phyloP scores from a whole-genome alignment of 768 basidiomycete species.

The Tephrocybe sp. region DNA sequence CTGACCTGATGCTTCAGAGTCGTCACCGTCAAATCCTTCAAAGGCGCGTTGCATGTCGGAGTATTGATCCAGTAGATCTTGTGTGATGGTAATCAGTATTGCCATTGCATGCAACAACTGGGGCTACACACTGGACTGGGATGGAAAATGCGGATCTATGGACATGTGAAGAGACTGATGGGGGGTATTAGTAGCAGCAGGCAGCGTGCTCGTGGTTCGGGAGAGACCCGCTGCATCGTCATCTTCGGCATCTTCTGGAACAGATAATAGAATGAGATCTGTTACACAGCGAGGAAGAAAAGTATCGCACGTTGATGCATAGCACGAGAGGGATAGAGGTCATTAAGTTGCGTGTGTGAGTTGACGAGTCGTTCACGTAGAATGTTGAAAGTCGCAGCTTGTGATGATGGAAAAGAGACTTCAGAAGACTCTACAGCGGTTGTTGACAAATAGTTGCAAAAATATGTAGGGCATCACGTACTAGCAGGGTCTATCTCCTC shows the following conservation, averaged over 20 bases:
- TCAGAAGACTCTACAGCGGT: slow-evolving; percentile 22
- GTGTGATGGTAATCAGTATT: slow-evolving; percentile 12
- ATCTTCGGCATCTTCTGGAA: slow-evolving; percentile 32
- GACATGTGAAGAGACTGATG: slow-evolving; percentile 57
- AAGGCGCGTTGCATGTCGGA: slow-evolving; percentile 71
- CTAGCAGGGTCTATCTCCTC: slow-evolving; percentile 57
- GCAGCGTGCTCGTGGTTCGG: slow-evolving; percentile 40
- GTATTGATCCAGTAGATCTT: slow-evolving; percentile 67
- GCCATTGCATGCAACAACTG: background rate
- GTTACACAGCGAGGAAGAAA: background rate
- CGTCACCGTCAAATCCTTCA: slow-evolving; percentile 52
- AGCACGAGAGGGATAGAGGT: slow-evolving; percentile 30
- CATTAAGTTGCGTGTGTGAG: slow-evolving; percentile 34
- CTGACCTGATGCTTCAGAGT: slow-evolving; percentile 29
- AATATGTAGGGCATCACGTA: slow-evolving; percentile 30
- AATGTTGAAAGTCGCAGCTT: slow-evolving; percentile 44
- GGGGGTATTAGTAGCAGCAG: slow-evolving; percentile 54
- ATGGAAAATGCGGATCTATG: slow-evolving; percentile 41
- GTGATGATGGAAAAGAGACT: slow-evolving; percentile 39
- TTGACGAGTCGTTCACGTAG: slow-evolving; percentile 44
- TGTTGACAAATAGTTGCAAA: slow-evolving; percentile 7
- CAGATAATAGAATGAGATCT: slow-evolving; percentile 8
- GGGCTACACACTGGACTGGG: slow-evolving; percentile 49
- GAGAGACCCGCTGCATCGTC: slow-evolving; percentile 37
- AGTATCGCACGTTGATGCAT: slow-evolving; percentile 33